These are phyloP conservation scores for barley (Hordeum vulgare) DNA, from an alignment of 176 grass and related monocot species.

Conservation along the genomic window DNA sequence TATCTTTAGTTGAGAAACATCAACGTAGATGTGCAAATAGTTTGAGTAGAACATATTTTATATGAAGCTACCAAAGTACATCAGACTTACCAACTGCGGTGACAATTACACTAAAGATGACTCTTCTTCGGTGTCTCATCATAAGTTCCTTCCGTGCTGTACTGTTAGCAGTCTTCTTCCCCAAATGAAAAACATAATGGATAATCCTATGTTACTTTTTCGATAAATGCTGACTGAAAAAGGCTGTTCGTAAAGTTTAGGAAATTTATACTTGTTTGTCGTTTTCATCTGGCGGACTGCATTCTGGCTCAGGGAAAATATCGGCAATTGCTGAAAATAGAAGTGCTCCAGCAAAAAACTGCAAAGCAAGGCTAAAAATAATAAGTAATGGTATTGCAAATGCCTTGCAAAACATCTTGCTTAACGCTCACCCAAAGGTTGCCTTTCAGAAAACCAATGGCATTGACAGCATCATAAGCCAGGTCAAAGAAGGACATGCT, in stretches of 20 bases:
- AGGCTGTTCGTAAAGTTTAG: background rate
- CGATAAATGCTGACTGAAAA: background rate
- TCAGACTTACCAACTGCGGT: slow-evolving; percentile 56
- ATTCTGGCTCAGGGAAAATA: slow-evolving; percentile 59
- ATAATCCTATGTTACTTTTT: slow-evolving; percentile 17
- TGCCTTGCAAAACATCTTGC: background rate
- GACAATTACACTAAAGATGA: slow-evolving; percentile 69
- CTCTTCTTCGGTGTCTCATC: slow-evolving; percentile 67
- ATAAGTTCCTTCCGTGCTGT: slow-evolving; percentile 54
- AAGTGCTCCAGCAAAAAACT: slow-evolving; percentile 76
- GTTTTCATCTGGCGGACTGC: slow-evolving; percentile 26
- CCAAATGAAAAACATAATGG: background rate
- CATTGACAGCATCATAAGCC: slow-evolving; percentile 81
- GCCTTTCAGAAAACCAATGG: slow-evolving; percentile 87
- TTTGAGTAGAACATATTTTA: background rate
- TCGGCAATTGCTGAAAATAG: slow-evolving; percentile 65
- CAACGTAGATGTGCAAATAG: background rate
- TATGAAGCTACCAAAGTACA: background rate
- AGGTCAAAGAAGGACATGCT: slow-evolving; percentile 97
- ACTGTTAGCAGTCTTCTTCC: slow-evolving; percentile 24
- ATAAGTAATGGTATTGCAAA: background rate
- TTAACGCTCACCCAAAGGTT: slow-evolving; percentile 69
- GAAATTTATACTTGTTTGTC: slow-evolving; percentile 35
- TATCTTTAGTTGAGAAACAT: background rate
- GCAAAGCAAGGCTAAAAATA: slow-evolving; percentile 4